phyloP scores from a whole-genome alignment of 129 eudicot species.

The Flaveria trinervia region DNA sequence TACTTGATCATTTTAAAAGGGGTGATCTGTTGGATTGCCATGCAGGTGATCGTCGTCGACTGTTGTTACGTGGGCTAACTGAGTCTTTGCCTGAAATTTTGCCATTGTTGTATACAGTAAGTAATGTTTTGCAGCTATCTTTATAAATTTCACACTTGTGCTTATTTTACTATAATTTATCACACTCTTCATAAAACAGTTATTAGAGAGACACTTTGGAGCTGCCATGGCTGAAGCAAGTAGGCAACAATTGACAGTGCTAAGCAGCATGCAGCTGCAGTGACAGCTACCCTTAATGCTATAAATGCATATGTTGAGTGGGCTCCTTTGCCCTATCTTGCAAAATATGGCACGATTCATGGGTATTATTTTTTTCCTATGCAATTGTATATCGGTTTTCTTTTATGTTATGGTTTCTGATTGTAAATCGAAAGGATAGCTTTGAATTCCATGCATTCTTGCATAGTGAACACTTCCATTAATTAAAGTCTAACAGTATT shows the following conservation, averaged over 20 bases:
- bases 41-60: slow-evolving; percentile 92
- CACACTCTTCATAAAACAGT: slow-evolving; percentile 35
- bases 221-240: slow-evolving; percentile 94
- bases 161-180: slow-evolving; percentile 12
- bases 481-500: slow-evolving; percentile 24
- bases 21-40: neutral
- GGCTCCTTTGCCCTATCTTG: slow-evolving; percentile 92
- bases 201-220: slow-evolving; percentile 93
- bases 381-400: neutral
- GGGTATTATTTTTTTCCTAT: slow-evolving; percentile 52
- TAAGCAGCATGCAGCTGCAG: slow-evolving; percentile 89
- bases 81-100: slow-evolving; percentile 86
- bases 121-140: slow-evolving; percentile 28
- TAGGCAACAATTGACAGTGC: slow-evolving; percentile 78
- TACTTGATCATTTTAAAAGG: slow-evolving; percentile 8
- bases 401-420: too few relatives aligned
- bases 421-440: too few relatives aligned
- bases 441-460: too few relatives aligned
- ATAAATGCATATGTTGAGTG: slow-evolving; percentile 98
- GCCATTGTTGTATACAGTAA: slow-evolving; percentile 83
- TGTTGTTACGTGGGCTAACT: slow-evolving; percentile 80
- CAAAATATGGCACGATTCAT: slow-evolving; percentile 76
- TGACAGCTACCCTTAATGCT: slow-evolving; percentile 81
- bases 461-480: slow-evolving; percentile 1
- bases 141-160: slow-evolving; percentile 10